Conservation (phyloP, 2,329 filamentous ascomycete species). For the Neurospora crassa region DNA sequence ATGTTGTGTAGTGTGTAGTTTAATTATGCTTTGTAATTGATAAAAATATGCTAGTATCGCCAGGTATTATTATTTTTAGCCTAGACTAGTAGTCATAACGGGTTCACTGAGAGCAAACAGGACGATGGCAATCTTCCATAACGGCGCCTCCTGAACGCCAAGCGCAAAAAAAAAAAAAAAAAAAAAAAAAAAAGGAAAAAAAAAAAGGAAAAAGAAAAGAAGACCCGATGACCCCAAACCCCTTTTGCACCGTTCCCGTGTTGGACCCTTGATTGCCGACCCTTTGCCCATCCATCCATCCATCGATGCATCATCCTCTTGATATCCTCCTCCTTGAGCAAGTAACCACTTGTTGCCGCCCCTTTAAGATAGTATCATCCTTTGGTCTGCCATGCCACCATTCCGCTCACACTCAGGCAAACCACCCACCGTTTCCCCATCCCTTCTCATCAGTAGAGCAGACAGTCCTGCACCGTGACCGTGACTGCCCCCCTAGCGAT, state of each 20-base stretch:
- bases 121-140: not conserved
- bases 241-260: not conserved
- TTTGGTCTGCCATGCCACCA: not conserved
- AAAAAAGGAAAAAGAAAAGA: not conserved
- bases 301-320: not conserved
- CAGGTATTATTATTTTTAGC: too few species aligned
- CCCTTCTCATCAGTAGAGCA: not conserved
- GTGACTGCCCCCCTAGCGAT: slow-evolving; percentile 44
- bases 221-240: not conserved
- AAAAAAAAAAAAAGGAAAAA: not conserved
- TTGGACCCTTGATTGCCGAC: not conserved
- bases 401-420: not conserved
- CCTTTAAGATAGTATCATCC: not conserved
- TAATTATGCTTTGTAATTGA: not conserved
- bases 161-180: not conserved
- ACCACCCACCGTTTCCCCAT: not conserved
- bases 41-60: too few species aligned
- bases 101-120: not conserved
- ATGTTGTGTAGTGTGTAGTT: not conserved
- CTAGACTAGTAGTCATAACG: not conserved
- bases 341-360: not conserved
- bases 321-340: not conserved
- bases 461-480: not conserved
- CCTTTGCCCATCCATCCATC: not conserved
- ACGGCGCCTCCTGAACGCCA: not conserved